phyloP scores from a whole-genome alignment of 2,329 filamentous ascomycete species.

The Fusarium fujikuroi region DNA sequence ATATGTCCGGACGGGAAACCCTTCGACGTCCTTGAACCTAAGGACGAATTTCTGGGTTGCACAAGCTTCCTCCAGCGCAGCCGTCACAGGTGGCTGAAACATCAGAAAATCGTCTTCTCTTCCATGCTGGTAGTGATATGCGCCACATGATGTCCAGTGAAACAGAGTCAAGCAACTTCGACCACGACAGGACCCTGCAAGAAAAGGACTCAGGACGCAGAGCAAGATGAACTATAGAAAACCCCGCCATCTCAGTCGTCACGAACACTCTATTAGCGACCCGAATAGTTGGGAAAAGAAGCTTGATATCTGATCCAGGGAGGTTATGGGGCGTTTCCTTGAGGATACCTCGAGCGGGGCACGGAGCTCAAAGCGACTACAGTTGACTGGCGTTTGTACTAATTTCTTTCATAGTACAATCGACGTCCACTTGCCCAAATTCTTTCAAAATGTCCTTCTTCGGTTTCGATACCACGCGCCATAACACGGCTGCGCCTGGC shows the following conservation, averaged over 20 bases:
- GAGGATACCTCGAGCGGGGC: slow-evolving; percentile 31
- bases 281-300: neutral
- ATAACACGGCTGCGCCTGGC: slow-evolving; percentile 76
- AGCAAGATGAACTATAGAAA: neutral
- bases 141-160: neutral
- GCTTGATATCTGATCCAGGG: neutral
- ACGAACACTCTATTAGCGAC: neutral
- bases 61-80: neutral
- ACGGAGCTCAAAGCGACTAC: slow-evolving; percentile 31
- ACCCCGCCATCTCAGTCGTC: neutral
- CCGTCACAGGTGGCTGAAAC: too few relatives aligned
- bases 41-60: neutral
- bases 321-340: slow-evolving; percentile 4
- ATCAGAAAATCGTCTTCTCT: neutral
- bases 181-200: neutral
- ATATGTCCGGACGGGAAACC: neutral
- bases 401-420: slow-evolving; percentile 42
- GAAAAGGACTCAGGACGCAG: neutral
- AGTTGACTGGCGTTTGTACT: slow-evolving; percentile 26
- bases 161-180: neutral
- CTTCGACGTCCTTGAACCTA: neutral
- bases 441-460: slow-evolving; percentile 83
- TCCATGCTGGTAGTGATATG: neutral
- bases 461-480: slow-evolving; percentile 80
- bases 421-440: slow-evolving; percentile 36